Evolutionary conservation across 768 basidiomycete species (phyloP), one percentile per base, ranked within the genome.

Genomic region (Termitomyces sp.): DNA sequence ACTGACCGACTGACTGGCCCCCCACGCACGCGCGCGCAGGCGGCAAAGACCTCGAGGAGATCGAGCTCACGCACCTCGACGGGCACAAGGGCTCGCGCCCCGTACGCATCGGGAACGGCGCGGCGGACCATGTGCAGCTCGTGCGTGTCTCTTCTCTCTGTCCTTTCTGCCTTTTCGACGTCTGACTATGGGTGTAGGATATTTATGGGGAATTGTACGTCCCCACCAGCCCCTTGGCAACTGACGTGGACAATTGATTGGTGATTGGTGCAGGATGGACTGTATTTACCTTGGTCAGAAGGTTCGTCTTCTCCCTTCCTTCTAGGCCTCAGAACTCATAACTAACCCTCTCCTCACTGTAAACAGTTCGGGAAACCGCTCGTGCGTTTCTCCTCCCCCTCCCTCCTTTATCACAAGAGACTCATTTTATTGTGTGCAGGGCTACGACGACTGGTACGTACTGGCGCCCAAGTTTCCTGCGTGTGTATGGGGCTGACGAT

Each of bases 231-330:
- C n/a, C n/a, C n/a, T n/a, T n/a, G n/a, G n/a, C n/a, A n/a, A n/a
- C n/a, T n/a, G n/a, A n/a, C n/a, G n/a, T n/a, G n/a, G n/a, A n/a
- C n/a, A n/a, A n/a, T n/a, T n/a, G n/a, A n/a, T n/a, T n/a, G n/a
- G n/a, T 34, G 13, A 49, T 12, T 22, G 20, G 1, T 2, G 33
- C 64, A 91, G 90, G 49, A 88, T 96, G 90, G 95, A 97, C 76
- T 94, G 90, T 84, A 92, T 98, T 61, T 98, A 98, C 70, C 83
- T 98, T 22, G 88, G 93, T 5, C 95, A 98, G 72, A 98, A 98
- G 83, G 89, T 87, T 39, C 18, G 74, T 42, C n/a, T n/a, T n/a
- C n/a, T n/a, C n/a, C n/a, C n/a, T n/a, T n/a, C n/a, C n/a, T n/a
- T n/a, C n/a, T n/a, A n/a, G n/a, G n/a, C n/a, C n/a, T n/a, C n/a